Evolutionary conservation across 441 rosid genomes (phyloP).

Genomic region (Euphorbia corollata): DNA sequence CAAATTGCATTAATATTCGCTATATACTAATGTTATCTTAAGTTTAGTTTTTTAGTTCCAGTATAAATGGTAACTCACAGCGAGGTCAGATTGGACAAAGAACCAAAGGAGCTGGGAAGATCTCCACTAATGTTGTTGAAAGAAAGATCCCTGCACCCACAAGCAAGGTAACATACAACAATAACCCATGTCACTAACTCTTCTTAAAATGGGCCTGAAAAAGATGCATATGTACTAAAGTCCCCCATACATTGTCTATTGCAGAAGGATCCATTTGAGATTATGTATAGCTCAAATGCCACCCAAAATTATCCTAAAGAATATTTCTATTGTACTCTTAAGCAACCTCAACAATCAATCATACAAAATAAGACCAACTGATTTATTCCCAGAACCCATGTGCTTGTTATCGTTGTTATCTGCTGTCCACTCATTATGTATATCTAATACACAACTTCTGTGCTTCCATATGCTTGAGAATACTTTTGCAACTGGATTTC

Average conservation of each 20-base stretch:
- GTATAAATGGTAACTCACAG: constrained; percentile 54
- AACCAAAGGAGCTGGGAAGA: constrained; percentile 73
- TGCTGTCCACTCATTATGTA: too few relatives aligned
- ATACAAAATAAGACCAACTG: background rate
- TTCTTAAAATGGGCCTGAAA: too few relatives aligned
- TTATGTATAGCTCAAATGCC: background rate
- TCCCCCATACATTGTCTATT: too few relatives aligned
- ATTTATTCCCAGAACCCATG: background rate
- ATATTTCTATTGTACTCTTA: background rate
- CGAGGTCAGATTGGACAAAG: constrained; percentile 50
- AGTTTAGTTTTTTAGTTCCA: background rate
- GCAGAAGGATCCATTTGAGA: background rate
- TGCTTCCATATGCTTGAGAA: background rate
- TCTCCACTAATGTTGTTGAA: constrained; percentile 83
- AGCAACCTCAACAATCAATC: background rate
- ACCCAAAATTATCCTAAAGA: background rate
- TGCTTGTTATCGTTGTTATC: too few relatives aligned
- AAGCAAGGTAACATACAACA: constrained; percentile 10
- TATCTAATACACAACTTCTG: background rate
- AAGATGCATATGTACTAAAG: background rate
- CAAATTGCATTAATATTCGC: constrained; percentile 10
- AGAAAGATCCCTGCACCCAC: constrained; percentile 69
- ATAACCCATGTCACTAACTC: background rate
- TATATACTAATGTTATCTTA: background rate
- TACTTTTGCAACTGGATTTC: background rate